Base-by-base conservation (phyloP, 352 stramenopile species). In the Phytophthora tentaculata region DNA sequence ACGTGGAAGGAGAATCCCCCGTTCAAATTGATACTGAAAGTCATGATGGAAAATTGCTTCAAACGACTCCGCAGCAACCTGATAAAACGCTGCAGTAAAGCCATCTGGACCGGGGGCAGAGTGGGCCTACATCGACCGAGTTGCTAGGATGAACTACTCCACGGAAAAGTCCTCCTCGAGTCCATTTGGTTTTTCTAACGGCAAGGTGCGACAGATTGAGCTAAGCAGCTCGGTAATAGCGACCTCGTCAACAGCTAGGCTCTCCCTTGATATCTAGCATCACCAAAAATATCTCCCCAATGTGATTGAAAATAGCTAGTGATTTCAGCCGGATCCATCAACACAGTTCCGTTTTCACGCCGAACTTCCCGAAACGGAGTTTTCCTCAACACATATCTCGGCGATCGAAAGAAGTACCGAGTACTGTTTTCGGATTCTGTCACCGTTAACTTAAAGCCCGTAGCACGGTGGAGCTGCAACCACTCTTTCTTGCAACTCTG, bases 281-380 rank as follows among this genome's bases (percentile, higher is more conserved):
- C 58, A 8, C 48, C 58, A 7, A 66, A 59, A 9, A 66, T 59
- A 5, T 28, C 17, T 1, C 58, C 58, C 58, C 58, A 66, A 16
- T 66, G 49, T 12, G 14, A 2, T 10, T 54, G 58, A 26, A 66
- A 66, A 9, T 35, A 24, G 2, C 7, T 2, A 1, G 10, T 48
- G 24, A 66, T 59, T 12, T 22, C 20, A 2, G 13, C 13, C 3
- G 58, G 49, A 5, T 66, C 58, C 1, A 5, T 37, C 20, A 49
- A 66, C 10, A 39, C 37, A 1, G n/a, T 39, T 8, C 37, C 58
- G 26, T 58, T 39, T 0, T 13, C 10, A 8, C 12, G 3, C 24
- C 7, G 16, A 4, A 59, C 22, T 7, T 37, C 51, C 19, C 23
- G 23, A n/a, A 66, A 56, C 5, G 48, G 49, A 14, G 58, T 66